Evolutionary conservation across 192 early-diverging fungal species (phyloP).

Genomic region (Podila minutissima): DNA sequence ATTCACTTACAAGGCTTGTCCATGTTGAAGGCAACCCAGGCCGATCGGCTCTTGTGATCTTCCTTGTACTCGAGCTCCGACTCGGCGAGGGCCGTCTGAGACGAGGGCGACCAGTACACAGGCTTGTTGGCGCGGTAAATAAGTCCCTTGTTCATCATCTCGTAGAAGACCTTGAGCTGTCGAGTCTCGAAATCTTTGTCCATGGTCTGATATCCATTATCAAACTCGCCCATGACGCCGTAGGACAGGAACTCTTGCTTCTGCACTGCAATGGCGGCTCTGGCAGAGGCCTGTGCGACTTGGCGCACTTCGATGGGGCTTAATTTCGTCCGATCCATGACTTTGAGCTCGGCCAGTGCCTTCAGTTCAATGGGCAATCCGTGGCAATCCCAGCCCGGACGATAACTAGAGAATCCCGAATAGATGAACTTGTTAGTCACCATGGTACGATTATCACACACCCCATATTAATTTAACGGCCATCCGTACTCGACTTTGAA

Average conservation of each 20-base stretch:
- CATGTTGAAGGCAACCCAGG: constrained; percentile 75
- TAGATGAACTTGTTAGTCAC: neutral
- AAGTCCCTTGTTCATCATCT: constrained; percentile 75
- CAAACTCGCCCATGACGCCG: constrained; percentile 83
- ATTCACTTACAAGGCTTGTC: constrained; percentile 52
- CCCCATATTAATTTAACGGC: neutral
- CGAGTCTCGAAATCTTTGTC: constrained; percentile 78
- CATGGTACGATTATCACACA: neutral
- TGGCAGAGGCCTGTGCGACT: constrained; percentile 67
- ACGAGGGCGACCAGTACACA: constrained; percentile 88
- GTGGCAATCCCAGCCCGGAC: constrained; percentile 86
- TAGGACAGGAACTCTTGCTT: constrained; percentile 68
- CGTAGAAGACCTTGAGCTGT: constrained; percentile 75
- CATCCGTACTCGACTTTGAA: constrained; percentile 68
- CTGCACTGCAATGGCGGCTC: constrained; percentile 67
- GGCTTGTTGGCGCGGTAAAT: constrained; percentile 84
- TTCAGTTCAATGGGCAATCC: constrained; percentile 86
- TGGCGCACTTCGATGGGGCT: constrained; percentile 60
- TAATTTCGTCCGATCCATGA: constrained; percentile 39
- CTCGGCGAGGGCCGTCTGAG: constrained; percentile 82
- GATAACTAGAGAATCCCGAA: constrained; percentile 57
- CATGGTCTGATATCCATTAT: constrained; percentile 72
- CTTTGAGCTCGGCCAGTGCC: constrained; percentile 69
- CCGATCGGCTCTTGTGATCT: constrained; percentile 73
- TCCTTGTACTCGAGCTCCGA: constrained; percentile 84